phyloP scores from a whole-genome alignment of 352 stramenopile genomes.

The Globisporangium yorkense region DNA sequence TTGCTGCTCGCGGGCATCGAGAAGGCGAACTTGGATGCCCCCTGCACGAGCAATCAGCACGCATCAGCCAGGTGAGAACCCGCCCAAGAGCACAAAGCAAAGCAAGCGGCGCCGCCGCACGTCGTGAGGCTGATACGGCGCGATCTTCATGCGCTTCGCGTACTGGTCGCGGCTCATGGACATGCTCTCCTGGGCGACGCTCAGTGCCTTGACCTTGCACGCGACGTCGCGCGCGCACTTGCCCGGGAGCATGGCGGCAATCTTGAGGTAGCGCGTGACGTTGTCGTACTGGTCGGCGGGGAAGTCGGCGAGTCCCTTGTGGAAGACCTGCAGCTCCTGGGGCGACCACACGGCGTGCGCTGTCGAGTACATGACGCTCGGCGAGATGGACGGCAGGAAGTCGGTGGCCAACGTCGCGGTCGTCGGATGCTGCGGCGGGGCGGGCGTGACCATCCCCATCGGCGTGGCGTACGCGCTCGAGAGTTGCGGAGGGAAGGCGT shows the following conservation, averaged over 20 bases:
- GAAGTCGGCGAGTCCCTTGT: slow-evolving; percentile 49
- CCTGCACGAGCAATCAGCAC: neutral
- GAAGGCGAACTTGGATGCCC: slow-evolving; percentile 4
- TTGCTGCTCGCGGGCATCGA: neutral
- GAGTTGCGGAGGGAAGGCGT: neutral
- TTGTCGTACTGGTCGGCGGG: slow-evolving; percentile 59
- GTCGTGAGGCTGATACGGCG: slow-evolving; percentile 29
- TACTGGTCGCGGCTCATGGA: slow-evolving; percentile 18
- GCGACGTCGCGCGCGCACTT: slow-evolving; percentile 77
- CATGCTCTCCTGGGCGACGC: slow-evolving; percentile 13
- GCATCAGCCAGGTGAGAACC: neutral
- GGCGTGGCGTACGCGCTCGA: slow-evolving; percentile 3
- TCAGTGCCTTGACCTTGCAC: slow-evolving; percentile 50
- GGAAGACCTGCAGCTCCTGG: slow-evolving; percentile 63
- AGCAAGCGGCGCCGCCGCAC: neutral
- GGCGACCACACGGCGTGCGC: slow-evolving; percentile 43
- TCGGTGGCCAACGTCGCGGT: neutral
- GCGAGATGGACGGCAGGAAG: slow-evolving; percentile 50
- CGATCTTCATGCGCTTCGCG: slow-evolving; percentile 61
- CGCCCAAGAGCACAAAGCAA: neutral
- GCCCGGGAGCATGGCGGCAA: slow-evolving; percentile 52
- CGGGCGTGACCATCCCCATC: neutral
- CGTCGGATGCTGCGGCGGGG: neutral
- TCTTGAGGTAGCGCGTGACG: slow-evolving; percentile 82
- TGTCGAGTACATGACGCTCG: slow-evolving; percentile 55